Base-by-base conservation (phyloP, 352 stramenopile genomes). In the Globisporangium orthogonon region DNA sequence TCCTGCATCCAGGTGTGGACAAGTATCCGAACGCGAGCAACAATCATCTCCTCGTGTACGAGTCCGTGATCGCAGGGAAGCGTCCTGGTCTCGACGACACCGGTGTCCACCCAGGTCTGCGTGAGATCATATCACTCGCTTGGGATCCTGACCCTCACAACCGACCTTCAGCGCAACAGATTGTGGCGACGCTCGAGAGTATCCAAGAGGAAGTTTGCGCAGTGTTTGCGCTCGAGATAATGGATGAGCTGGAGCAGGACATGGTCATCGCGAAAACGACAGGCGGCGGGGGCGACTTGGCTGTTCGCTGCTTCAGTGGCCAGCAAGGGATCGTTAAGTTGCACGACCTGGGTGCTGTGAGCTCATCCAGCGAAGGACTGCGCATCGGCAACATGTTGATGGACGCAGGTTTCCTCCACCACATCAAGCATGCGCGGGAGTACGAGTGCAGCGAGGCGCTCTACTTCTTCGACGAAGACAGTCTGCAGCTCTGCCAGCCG, bases 321-420 rank as follows among this genome's bases (percentile, higher is more conserved):
- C 50, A 63, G 13, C 52, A 50, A 9, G 56, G 50, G 6, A 56
- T 78, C 48, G 49, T 59, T 17, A 61, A 53, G 10, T 31, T 78
- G 39, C 45, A 37, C 1, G 49, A 58, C 11, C 40, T 61, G 0
- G 49, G 60, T 23, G 55, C 60, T 14, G 56, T 69, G 15, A 46
- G 18, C 1, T 51, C 46, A 3, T 47, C 53, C 9, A n/a, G 50
- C 2, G 71, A 80, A 30, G 71, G 58, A 3, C 47, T 80, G 9
- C 71, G 71, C 6, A 28, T 80, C 10, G 69, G 69, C 2, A 80
- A 80, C 44, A 53, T 70, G 50, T 47, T 77, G 39, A 59, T 80
- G 54, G 65, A 77, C 40, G 61, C 63, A 1, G 64, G 66, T 3
- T 62, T 72, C 28, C 28, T 80, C 0, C 71, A 77, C 40, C 66